Evolutionary conservation across 179 eudicot species (phyloP).

Genomic region (Beta lomatogona): DNA sequence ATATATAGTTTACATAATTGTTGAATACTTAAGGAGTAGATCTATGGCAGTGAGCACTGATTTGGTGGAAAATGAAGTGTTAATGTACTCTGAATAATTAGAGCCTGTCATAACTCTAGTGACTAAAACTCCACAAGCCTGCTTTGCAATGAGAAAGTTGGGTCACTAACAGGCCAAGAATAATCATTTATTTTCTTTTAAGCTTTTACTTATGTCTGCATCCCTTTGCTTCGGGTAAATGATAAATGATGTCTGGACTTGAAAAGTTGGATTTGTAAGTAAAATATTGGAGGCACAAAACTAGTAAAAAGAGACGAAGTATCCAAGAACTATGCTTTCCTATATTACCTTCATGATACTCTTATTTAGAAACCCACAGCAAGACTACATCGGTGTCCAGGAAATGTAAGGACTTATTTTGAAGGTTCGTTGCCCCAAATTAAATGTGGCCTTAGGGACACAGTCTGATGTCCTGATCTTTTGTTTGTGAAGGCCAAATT

Average conservation of each 20-base stretch:
- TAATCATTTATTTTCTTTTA: neutral
- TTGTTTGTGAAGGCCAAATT: constrained; percentile 48
- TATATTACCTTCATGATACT: no score
- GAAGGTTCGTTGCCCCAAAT: no score
- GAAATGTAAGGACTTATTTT: no score
- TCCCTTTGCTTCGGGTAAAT: neutral
- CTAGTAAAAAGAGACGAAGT: no score
- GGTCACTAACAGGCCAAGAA: neutral
- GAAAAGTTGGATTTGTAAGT: neutral
- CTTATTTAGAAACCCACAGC: no score
- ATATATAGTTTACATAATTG: neutral
- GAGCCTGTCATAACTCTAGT: neutral
- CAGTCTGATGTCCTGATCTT: neutral
- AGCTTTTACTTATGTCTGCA: neutral
- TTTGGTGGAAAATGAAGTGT: neutral
- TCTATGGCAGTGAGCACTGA: neutral
- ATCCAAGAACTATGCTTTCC: neutral
- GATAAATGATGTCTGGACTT: neutral
- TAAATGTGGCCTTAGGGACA: no score
- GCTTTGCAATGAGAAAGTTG: neutral
- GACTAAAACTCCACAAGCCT: neutral
- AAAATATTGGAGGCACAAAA: neutral
- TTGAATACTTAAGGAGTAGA: neutral
- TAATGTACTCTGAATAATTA: neutral
- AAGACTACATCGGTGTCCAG: no score